Base-by-base conservation (phyloP, 352 stramenopile species). In the Thalassiosira hispida region DNA sequence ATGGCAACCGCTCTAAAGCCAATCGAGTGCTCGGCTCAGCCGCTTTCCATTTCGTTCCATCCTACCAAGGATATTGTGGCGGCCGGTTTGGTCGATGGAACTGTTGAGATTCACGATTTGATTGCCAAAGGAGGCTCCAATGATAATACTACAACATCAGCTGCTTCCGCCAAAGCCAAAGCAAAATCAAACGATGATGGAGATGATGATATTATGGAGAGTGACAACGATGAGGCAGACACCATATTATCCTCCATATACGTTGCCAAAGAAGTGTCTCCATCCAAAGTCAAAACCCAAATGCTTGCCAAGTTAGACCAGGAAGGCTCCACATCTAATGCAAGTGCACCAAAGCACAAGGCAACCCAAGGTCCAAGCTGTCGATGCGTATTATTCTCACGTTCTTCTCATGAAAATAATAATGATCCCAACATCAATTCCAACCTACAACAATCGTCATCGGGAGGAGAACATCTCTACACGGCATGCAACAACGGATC, bases 1-100 rank as follows among this genome's bases (percentile, higher is more conserved):
- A 84, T 84, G 77, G 75, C 74, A 22, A 67, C 51, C 18, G 55
- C 63, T 18, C 62, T 84, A 4, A 63, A 61, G 33, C 69, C 78
- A 33, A 87, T 94, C 46, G 85, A 94, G 67, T 92, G 86, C 60
- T 92, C 86, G 0, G 76, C 81, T 33, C 89, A 94, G 62, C 86
- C 89, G 20, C 57, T 94, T 25, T 90, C 83, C 60, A 79, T 94
- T 22, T 81, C 75, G 0, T 94, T 94, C 73, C 86, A 92, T 82
- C 84, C 89, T 2, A 71, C 56, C 0, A 66, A 65, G 40, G 74
- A 90, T 59, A 59, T 94, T 2, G 23, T 92, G 1, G 85, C 85
- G 2, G 82, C 78, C 1, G 89, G 71, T n/a, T 71, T 94, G 14
- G 85, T 94, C 1, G 89, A 94, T 71, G 89, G 89, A 23, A 90